Percentiles rank a stretch among this genome's conserved stretches.
Conservation (phyloP, 1,284 basidiomycete genomes). For the Ustanciosporium gigantosporum region DNA sequence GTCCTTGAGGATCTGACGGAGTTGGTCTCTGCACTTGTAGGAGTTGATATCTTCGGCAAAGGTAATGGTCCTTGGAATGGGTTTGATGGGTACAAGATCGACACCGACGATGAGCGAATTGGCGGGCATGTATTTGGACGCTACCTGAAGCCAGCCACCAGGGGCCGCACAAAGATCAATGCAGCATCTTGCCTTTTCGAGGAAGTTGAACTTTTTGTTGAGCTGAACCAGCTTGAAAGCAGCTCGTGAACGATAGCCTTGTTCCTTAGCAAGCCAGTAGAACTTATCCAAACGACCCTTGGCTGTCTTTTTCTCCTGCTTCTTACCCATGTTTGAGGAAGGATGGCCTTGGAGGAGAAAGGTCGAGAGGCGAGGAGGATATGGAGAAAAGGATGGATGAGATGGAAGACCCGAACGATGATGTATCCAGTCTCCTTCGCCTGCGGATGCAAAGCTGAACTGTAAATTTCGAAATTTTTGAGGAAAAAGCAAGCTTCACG, state of each 20-base stretch:
- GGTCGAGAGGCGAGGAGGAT: neutral
- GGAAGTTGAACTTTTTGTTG: constrained; percentile 95
- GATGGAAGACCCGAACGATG: no score
- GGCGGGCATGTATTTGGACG: constrained; percentile 95
- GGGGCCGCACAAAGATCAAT: constrained; percentile 99
- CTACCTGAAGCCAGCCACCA: constrained; percentile 98
- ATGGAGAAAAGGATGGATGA: neutral
- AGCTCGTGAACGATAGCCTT: constrained; percentile 98
- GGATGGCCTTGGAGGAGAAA: no score
- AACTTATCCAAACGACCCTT: constrained; percentile 61
- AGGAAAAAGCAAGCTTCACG: neutral
- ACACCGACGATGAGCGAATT: constrained; percentile 95
- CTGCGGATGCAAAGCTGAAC: no score
- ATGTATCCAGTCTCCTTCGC: no score
- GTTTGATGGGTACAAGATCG: constrained; percentile 93
- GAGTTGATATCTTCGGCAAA: constrained; percentile 97
- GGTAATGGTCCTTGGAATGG: constrained; percentile 89
- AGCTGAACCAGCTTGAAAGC: constrained; percentile 99
- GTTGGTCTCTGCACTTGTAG: constrained; percentile 80
- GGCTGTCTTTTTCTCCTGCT: constrained; percentile 60
- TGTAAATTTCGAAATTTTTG: constrained; percentile 16
- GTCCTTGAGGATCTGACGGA: constrained; percentile 88
- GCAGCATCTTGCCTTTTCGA: constrained; percentile 87
- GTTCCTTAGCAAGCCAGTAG: constrained; percentile 71
- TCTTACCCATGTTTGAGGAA: constrained; percentile 54